These are phyloP conservation scores for Pseudocercospora crystallina DNA, from an alignment of 2,329 filamentous ascomycete species.

Conservation along the genomic window DNA sequence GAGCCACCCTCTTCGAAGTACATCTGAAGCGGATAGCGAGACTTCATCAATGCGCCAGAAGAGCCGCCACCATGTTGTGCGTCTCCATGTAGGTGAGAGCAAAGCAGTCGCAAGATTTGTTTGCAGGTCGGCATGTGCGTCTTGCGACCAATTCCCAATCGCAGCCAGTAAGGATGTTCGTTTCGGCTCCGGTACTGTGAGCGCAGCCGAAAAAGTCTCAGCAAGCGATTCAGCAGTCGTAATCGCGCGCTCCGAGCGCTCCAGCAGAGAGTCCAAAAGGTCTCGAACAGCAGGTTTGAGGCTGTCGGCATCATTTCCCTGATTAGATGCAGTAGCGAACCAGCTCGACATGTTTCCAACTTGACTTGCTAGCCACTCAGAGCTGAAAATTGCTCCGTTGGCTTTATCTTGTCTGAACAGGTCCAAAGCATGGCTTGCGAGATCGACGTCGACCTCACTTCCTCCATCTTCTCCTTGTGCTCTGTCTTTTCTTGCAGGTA, in stretches of 20 bases:
- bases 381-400: constrained; percentile 35
- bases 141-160: constrained; percentile 72
- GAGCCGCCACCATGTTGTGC: constrained; percentile 88
- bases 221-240: constrained; percentile 47
- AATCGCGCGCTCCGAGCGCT: constrained; percentile 54
- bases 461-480: constrained; percentile 41
- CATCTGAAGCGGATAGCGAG: constrained; percentile 74
- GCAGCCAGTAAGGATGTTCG: constrained; percentile 55
- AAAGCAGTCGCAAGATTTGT: constrained; percentile 77
- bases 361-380: constrained; percentile 36
- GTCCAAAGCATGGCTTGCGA: constrained; percentile 62
- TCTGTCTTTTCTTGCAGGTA: constrained; percentile 45
- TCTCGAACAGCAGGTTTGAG: constrained; percentile 67
- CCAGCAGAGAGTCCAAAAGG: constrained; percentile 67
- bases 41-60: constrained; percentile 96
- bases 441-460: constrained; percentile 60
- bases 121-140: constrained; percentile 79
- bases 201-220: constrained; percentile 30
- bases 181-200: constrained; percentile 44
- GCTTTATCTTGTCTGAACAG: constrained; percentile 34
- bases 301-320: constrained; percentile 38
- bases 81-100: constrained; percentile 71
- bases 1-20: constrained; percentile 75
- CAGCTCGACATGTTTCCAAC: constrained; percentile 29
- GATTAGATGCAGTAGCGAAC: constrained; percentile 26